Percentiles rank a stretch among this genome's conserved stretches.
These are phyloP conservation scores for Epicoccum sorghinum DNA, from an alignment of 2,329 filamentous ascomycete species.

Conservation along the genomic window DNA sequence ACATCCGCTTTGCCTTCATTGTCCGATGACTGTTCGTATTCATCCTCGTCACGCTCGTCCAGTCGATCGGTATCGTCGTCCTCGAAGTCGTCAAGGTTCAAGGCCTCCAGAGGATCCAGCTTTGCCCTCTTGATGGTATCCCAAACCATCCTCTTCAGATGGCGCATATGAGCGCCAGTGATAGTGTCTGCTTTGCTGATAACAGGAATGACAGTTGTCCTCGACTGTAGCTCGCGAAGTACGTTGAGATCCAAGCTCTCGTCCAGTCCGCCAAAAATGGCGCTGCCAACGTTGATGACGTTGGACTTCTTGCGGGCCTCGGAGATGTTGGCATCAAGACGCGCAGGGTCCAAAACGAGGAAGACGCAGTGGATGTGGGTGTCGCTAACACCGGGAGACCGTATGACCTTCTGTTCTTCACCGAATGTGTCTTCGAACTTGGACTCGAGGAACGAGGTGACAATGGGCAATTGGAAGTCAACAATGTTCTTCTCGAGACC, in stretches of 20 bases:
- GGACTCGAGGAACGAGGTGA: conserved; percentile 90
- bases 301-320: conserved; percentile 67
- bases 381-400: conserved; percentile 89
- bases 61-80: conserved; percentile 62
- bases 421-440: conserved; percentile 98
- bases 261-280: conserved; percentile 73
- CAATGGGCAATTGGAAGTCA: conserved; percentile 90
- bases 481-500: conserved; percentile 94
- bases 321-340: conserved; percentile 79
- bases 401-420: conserved; percentile 96
- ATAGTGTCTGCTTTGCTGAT: conserved; percentile 97
- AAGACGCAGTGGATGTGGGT: conserved; percentile 98
- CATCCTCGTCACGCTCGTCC: conserved; percentile 59
- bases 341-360: conserved; percentile 84
- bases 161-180: conserved; percentile 91
- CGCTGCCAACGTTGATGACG: conserved; percentile 50
- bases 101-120: conserved; percentile 84
- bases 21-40: conserved; percentile 47
- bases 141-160: conserved; percentile 90
- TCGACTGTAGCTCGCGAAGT: conserved; percentile 83
- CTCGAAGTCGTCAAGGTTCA: conserved; percentile 78
- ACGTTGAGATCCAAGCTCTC: conserved; percentile 91
- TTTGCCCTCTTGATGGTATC: conserved; percentile 83
- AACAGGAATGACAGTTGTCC: conserved; percentile 93
- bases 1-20: conserved; percentile 43